Evolutionary conservation across 345 rosid species (phyloP), one percentile per base, ranked within the genome.

Genomic region (Citrus hindsii): DNA sequence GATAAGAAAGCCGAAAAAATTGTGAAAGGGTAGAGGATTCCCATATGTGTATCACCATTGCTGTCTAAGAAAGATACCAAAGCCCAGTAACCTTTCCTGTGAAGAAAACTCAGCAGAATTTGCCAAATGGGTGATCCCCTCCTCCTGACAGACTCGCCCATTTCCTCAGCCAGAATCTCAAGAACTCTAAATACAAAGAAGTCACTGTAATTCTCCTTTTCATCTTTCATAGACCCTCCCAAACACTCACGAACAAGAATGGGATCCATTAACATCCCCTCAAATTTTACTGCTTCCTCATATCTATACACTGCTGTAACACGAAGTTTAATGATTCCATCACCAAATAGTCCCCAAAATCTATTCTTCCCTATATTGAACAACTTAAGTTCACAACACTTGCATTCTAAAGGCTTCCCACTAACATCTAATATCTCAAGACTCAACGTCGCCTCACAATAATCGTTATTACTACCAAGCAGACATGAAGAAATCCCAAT

Each of bases 21-120:
- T 6, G 95, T 92, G 78, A 90, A 89, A 64, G 99, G 98, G 82
- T 92, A 89, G 82, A 96, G 87, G 75, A 92, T 84, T 81, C 97
- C 99, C 10, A 79, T 37, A 69, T 80, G 56, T 2, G 71, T 81
- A 78, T 74, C 73, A 22, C 91, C 89, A 71, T 87, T 83, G 40
- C 81, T 82, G 81, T 78, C 72, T 14, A 88, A 83, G 77, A 96
- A 82, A 67, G 97, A 86, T 40, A 89, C 88, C 60, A 88, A 77
- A 81, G 95, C 93, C 80, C 89, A 87, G 74, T 80, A 94, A 62
- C 91, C 89, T 83, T 92, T 90, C 78, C 90, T 89, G 73, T 74
- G 86, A 21, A 96, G 92, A 88, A 88, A 94, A 84, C 91, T 87
- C 86, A 92, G 73, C 19, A 96, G 81, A 79, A 92, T 85, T 85